Evolutionary conservation across 306 rosid genomes (phyloP).

Genomic region (Luffa acutangula): DNA sequence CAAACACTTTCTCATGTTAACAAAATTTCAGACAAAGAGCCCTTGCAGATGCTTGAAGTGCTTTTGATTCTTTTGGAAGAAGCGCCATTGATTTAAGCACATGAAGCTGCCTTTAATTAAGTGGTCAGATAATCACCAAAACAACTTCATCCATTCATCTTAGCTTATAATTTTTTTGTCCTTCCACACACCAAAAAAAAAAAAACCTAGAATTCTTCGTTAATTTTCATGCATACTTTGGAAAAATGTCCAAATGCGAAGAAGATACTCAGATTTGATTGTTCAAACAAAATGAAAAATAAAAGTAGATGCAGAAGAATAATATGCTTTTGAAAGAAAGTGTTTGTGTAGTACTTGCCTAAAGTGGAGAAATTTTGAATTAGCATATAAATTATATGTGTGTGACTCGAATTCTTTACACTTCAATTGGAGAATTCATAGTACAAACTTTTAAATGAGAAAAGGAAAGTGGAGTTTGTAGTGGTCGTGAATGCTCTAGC

Average conservation of each 20-base stretch:
- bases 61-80: slow-evolving; percentile 5
- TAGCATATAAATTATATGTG: background rate
- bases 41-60: background rate
- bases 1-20: slow-evolving; percentile 1
- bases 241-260: background rate
- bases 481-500: background rate
- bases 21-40: background rate
- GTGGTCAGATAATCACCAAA: background rate
- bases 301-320: background rate
- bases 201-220: background rate
- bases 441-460: background rate
- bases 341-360: background rate
- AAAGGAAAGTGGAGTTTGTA: background rate
- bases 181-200: background rate
- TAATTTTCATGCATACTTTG: background rate
- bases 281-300: background rate
- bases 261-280: background rate
- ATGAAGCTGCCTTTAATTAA: background rate
- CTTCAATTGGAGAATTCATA: background rate
- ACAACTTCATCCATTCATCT: background rate
- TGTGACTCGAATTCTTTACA: background rate
- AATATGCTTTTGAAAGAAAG: background rate
- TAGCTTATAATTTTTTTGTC: background rate
- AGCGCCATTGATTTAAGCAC: slow-evolving; percentile 2
- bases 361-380: background rate